Conservation (phyloP, 2,329 filamentous ascomycete species). For the Colletotrichum sp. region DNA sequence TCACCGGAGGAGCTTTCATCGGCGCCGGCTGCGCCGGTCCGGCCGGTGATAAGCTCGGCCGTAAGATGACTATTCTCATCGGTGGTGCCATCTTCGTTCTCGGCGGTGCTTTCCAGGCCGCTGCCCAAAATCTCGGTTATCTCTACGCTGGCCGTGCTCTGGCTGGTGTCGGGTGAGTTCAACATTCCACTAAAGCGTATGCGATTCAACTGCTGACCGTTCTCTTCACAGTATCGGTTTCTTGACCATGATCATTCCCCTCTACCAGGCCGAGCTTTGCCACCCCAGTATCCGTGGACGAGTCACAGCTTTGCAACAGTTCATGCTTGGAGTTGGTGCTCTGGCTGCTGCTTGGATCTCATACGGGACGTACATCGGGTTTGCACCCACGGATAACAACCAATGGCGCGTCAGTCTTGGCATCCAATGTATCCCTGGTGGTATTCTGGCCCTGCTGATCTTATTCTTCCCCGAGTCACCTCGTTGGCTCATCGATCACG, state of each 20-base stretch:
- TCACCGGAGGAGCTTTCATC: constrained; percentile 79
- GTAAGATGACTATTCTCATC: constrained; percentile 73
- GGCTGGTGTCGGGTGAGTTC: constrained; percentile 61
- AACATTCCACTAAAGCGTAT: background rate
- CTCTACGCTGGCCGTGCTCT: constrained; percentile 74
- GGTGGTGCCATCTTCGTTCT: constrained; percentile 76
- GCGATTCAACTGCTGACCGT: background rate
- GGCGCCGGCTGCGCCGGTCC: constrained; percentile 70
- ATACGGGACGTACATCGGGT: constrained; percentile 53
- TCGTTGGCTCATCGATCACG: constrained; percentile 79
- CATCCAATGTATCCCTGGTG: constrained; percentile 75
- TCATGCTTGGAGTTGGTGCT: constrained; percentile 80
- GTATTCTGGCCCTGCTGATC: constrained; percentile 69
- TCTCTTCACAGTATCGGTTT: constrained; percentile 46
- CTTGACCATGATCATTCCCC: constrained; percentile 47
- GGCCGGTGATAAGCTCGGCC: constrained; percentile 67
- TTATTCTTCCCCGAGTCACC: constrained; percentile 73
- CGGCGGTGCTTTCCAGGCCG: constrained; percentile 77
- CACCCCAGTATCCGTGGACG: constrained; percentile 80
- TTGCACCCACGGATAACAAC: constrained; percentile 28
- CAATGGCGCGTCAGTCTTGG: constrained; percentile 55
- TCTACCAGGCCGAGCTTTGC: constrained; percentile 81
- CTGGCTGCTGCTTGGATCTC: constrained; percentile 76
- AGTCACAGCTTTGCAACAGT: constrained; percentile 79
- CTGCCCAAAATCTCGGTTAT: constrained; percentile 60